Evolutionary conservation across 768 basidiomycete genomes (phyloP).

Genomic region (Piloderma croceum): DNA sequence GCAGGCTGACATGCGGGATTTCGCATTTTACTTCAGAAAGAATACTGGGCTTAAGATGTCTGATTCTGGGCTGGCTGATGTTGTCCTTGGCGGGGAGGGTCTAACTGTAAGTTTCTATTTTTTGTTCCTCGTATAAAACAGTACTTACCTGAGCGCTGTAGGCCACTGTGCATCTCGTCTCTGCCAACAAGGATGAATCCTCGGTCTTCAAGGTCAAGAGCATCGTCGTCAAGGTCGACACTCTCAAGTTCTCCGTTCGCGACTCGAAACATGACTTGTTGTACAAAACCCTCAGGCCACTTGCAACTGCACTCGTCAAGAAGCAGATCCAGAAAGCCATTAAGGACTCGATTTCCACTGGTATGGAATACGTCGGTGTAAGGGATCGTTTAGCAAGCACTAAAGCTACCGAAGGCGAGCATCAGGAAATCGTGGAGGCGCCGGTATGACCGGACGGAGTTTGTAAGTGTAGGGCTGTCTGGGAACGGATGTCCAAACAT

Average conservation of each 20-base stretch:
- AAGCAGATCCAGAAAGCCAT: slow-evolving; percentile 52
- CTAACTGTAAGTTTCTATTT: slow-evolving; percentile 63
- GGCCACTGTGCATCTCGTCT: slow-evolving; percentile 56
- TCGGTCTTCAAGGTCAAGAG: slow-evolving; percentile 71
- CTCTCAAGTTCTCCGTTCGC: slow-evolving; percentile 84
- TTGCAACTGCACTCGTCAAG: slow-evolving; percentile 82
- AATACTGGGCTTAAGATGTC: slow-evolving; percentile 77
- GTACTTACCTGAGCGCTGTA: too few relatives aligned
- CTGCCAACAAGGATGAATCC: slow-evolving; percentile 48
- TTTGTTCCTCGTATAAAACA: slow-evolving; percentile 14
- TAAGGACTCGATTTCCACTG: slow-evolving; percentile 65
- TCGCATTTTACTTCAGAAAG: slow-evolving; percentile 85
- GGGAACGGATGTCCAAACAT: too few relatives aligned
- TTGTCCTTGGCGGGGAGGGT: slow-evolving; percentile 79
- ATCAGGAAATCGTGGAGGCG: too few relatives aligned
- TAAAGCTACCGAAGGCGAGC: too few relatives aligned
- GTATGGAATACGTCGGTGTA: slow-evolving; percentile 82
- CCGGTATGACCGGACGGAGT: too few relatives aligned
- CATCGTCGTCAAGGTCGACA: slow-evolving; percentile 76
- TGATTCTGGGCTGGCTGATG: slow-evolving; percentile 83
- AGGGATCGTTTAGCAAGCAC: too few relatives aligned
- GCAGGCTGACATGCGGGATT: slow-evolving; percentile 91
- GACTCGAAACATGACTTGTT: slow-evolving; percentile 87
- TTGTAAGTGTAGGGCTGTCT: too few relatives aligned
- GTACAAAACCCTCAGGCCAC: slow-evolving; percentile 78